Conservation (phyloP, 768 basidiomycete species). For the Pholiota conissans region DNA sequence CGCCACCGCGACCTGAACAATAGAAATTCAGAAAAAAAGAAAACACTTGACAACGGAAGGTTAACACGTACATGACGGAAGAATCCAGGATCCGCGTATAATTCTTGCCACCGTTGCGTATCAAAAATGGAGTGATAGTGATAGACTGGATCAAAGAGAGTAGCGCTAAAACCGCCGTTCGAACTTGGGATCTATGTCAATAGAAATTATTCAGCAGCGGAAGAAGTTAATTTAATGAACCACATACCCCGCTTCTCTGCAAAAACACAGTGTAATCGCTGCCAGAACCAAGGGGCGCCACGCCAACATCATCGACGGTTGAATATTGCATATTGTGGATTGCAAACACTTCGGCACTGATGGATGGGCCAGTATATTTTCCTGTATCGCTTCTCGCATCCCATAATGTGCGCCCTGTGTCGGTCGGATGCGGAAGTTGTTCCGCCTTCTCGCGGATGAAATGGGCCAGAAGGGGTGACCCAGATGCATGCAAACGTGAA, state of each 20-base stretch:
- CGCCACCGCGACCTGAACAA: conserved; percentile 55
- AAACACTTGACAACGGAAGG: neutral
- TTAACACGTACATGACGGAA: conserved; percentile 51
- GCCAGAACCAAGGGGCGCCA: conserved; percentile 71
- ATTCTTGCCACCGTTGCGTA: conserved; percentile 65
- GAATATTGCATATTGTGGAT: conserved; percentile 42
- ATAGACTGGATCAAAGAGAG: conserved; percentile 57
- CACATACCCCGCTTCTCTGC: conserved; percentile 56
- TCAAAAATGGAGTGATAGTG: conserved; percentile 80
- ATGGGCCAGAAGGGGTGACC: conserved; percentile 82
- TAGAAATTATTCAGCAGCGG: neutral
- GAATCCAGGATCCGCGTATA: conserved; percentile 74
- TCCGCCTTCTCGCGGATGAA: conserved; percentile 69
- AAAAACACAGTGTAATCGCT: conserved; percentile 92
- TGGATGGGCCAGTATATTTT: conserved; percentile 32
- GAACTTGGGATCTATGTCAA: conserved; percentile 36
- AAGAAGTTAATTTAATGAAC: conserved; percentile 1
- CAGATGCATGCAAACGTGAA: conserved; percentile 53
- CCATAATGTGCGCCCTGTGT: conserved; percentile 68
- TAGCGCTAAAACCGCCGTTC: conserved; percentile 38
- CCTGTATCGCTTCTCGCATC: conserved; percentile 69
- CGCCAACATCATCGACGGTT: conserved; percentile 32
- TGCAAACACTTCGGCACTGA: conserved; percentile 19
- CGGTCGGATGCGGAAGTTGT: conserved; percentile 73
- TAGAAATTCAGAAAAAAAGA: neutral